Conservation (phyloP, 1,139 yeast species). For the Zygotorulaspora mrakii region DNA sequence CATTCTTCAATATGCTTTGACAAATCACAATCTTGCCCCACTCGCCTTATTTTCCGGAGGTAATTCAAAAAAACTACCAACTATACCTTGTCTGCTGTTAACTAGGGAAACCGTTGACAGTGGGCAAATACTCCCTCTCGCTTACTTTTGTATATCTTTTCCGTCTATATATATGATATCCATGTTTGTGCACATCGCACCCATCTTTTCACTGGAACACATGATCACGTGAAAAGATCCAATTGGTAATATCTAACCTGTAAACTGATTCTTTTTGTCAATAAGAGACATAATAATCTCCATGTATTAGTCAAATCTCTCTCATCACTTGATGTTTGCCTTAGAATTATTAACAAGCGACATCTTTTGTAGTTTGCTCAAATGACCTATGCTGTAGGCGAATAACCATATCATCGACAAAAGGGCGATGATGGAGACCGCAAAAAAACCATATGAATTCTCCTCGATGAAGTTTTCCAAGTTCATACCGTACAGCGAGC, state of each 20-base stretch:
- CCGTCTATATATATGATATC: no score
- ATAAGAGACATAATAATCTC: no score
- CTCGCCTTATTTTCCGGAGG: neutral
- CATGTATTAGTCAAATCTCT: no score
- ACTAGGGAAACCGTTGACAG: no score
- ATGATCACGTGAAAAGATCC: neutral
- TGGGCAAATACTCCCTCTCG: no score
- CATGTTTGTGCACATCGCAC: conserved; percentile 2
- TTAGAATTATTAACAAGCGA: conserved; percentile 39
- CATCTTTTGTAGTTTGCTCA: conserved; percentile 44
- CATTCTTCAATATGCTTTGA: conserved; percentile 13
- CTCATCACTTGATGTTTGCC: conserved; percentile 13
- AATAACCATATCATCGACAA: conserved; percentile 35
- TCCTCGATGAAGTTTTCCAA: conserved; percentile 74
- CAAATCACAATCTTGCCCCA: neutral
- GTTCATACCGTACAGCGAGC: conserved; percentile 81
- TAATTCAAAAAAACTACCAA: no score
- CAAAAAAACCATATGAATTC: conserved; percentile 50
- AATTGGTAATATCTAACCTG: no score
- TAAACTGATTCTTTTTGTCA: no score
- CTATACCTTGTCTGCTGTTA: no score
- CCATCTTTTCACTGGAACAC: neutral
- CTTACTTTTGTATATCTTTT: neutral
- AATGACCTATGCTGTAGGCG: conserved; percentile 39
- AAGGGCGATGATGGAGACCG: conserved; percentile 36